These are phyloP conservation scores for Rutstroemia sp. DNA, from an alignment of 2,329 filamentous ascomycete species.

Conservation along the genomic window DNA sequence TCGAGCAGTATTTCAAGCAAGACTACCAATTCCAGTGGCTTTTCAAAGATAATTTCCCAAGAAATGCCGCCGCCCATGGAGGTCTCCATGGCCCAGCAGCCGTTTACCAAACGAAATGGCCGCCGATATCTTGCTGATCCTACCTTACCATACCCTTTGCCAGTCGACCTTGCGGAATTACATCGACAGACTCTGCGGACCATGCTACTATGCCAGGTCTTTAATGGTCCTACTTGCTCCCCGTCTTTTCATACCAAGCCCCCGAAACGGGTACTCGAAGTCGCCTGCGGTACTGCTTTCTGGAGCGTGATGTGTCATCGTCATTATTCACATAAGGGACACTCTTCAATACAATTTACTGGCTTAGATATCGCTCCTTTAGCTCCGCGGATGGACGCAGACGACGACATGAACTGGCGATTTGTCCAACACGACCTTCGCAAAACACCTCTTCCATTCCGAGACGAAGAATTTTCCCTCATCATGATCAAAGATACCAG, in stretches of 20 bases:
- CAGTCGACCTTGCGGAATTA: constrained; percentile 78
- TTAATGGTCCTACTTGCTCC: constrained; percentile 72
- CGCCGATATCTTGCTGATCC: constrained; percentile 75
- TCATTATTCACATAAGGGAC: constrained; percentile 63
- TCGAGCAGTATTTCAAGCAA: constrained; percentile 25
- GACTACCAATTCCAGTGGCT: constrained; percentile 23
- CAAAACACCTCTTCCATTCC: constrained; percentile 67
- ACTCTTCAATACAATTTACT: constrained; percentile 66
- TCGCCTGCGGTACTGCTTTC: constrained; percentile 81
- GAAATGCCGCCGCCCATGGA: constrained; percentile 18
- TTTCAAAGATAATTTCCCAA: constrained; percentile 23
- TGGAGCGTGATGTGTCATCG: constrained; percentile 88
- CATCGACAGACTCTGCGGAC: constrained; percentile 83
- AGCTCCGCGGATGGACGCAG: constrained; percentile 51
- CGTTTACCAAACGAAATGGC: constrained; percentile 67
- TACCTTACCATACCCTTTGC: constrained; percentile 70
- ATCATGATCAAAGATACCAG: constrained; percentile 83
- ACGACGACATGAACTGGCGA: constrained; percentile 75
- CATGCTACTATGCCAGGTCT: constrained; percentile 71
- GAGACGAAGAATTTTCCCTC: constrained; percentile 74
- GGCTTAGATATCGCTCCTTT: constrained; percentile 76
- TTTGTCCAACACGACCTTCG: constrained; percentile 86
- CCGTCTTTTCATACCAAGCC: constrained; percentile 58
- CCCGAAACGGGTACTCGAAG: constrained; percentile 71
- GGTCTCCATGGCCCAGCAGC: constrained; percentile 31